Base-by-base conservation (phyloP, 305 asterid species). In the Stenogyne calaminthoides region DNA sequence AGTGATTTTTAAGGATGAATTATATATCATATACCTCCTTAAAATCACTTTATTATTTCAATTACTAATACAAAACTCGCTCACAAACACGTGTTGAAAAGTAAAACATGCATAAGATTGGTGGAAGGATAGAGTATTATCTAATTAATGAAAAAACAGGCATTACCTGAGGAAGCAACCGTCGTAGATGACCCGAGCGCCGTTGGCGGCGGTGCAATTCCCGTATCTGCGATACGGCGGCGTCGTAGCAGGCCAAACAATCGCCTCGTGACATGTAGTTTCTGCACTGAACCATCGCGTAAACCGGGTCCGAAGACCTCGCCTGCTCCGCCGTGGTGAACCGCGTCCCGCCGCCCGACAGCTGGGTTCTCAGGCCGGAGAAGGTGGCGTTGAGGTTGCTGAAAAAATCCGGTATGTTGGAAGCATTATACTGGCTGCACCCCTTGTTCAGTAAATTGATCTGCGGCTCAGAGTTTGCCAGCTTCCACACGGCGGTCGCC, bases 251-350 rank as follows among this genome's bases (percentile, higher is more conserved):
- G 36, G 88, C 84, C 49, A 93, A 71, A 76, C 98, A 93, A 74
- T 89, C 94, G 3, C 70, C 42, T 15, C 12, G 40, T 14, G 94
- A 80, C 67, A 91, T 74, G 74, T 93, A 93, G 47, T 91, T 79
- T 69, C 97, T 78, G 84, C 97, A 93, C 80, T 89, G 96, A 61
- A 60, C 87, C 98, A 91, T 83, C 16, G 82, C 94, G 77, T 87
- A 91, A 15, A 76, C 90, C 15, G 98, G 92, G 71, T 84, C 82
- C 58, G 91, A 81, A 0, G 84, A 80, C 70, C 89, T 82, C 52
- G 84, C 73, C 75, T 78, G 86, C 80, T 85, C 81, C 15, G 91
- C 88, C 11, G 92, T 91, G 18, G 95, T 95, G 70, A 93, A 93
- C 59, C 67, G 79, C 49, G 56, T 73, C 0, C 76, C 73, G 15